A percentile compares a stretch with the other conserved stretches of the same genome.
These are phyloP conservation scores for Byssothecium circinans DNA, from an alignment of 2,329 filamentous ascomycete genomes.

Conservation along the genomic window DNA sequence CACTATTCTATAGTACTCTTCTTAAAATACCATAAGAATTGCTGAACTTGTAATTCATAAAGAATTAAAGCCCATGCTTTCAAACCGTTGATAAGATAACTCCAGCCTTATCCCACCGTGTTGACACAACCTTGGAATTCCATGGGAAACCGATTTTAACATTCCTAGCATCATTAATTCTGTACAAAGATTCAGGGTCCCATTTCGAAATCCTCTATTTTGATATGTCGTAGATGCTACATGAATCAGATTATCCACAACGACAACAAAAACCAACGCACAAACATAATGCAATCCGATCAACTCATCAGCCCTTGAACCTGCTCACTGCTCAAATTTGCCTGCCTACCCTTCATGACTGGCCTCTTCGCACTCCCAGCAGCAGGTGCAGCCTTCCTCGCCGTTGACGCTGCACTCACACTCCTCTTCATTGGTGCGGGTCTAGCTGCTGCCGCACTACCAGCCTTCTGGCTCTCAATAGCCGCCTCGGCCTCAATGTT, in stretches of 20 bases:
- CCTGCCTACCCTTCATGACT: constrained; percentile 12
- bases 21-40: too few species aligned
- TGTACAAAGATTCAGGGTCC: too few species aligned
- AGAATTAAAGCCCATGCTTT: too few species aligned
- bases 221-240: too few species aligned
- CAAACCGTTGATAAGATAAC: too few species aligned
- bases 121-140: too few species aligned
- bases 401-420: constrained; percentile 5
- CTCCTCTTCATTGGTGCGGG: constrained; percentile 1
- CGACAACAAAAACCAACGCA: background rate
- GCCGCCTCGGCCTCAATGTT: constrained; percentile 42
- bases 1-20: too few species aligned
- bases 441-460: constrained; percentile 3
- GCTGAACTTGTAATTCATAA: too few species aligned
- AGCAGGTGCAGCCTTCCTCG: constrained; percentile 3
- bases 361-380: constrained; percentile 9
- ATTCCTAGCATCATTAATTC: too few species aligned
- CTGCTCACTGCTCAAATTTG: constrained; percentile 19
- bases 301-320: constrained; percentile 9
- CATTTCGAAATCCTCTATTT: too few species aligned
- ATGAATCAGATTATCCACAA: background rate
- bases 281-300: background rate
- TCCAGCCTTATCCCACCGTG: too few species aligned
- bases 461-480: constrained; percentile 29
- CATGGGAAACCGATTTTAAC: too few species aligned